phyloP scores from a whole-genome alignment of 2,329 filamentous ascomycete genomes.

The Aspergillus neotritici region DNA sequence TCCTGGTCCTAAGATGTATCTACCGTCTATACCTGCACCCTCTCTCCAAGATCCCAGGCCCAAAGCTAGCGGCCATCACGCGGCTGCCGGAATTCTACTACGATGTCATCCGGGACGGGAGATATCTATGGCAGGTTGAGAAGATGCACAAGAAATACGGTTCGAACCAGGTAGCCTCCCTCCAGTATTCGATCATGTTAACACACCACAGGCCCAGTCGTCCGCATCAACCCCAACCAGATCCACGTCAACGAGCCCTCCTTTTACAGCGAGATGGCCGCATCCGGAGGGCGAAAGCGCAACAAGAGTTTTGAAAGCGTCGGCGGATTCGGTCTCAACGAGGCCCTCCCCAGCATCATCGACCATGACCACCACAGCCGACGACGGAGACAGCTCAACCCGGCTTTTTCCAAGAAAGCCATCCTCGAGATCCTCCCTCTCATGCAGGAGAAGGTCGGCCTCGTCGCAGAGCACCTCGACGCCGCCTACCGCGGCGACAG shows the following conservation, averaged over 20 bases:
- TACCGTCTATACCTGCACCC: too few relatives aligned
- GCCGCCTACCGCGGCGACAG: too few relatives aligned
- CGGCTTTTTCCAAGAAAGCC: constrained; percentile 14
- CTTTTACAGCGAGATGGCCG: constrained; percentile 1
- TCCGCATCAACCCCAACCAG: constrained; percentile 19
- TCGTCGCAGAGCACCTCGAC: too few relatives aligned
- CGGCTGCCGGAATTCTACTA: constrained; percentile 16
- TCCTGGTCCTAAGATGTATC: too few relatives aligned
- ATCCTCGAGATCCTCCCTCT: too few relatives aligned
- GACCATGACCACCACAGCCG: constrained; percentile 21
- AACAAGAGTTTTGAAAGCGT: too few relatives aligned
- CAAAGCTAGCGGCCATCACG: too few relatives aligned
- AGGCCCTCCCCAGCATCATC: constrained; percentile 1
- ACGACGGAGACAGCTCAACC: constrained; percentile 15
- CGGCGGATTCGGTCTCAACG: background rate
- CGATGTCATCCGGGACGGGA: constrained; percentile 18
- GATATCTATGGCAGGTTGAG: constrained; percentile 24
- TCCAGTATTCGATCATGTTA: background rate
- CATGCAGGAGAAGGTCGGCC: too few relatives aligned
- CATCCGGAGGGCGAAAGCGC: background rate
- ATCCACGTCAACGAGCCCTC: constrained; percentile 13
- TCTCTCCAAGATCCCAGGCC: too few relatives aligned
- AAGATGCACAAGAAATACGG: constrained; percentile 27
- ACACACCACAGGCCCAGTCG: constrained; percentile 14
- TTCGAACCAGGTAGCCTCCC: constrained; percentile 5